phyloP scores from a whole-genome alignment of 305 asterid species.

The Fraxinus albicans region DNA sequence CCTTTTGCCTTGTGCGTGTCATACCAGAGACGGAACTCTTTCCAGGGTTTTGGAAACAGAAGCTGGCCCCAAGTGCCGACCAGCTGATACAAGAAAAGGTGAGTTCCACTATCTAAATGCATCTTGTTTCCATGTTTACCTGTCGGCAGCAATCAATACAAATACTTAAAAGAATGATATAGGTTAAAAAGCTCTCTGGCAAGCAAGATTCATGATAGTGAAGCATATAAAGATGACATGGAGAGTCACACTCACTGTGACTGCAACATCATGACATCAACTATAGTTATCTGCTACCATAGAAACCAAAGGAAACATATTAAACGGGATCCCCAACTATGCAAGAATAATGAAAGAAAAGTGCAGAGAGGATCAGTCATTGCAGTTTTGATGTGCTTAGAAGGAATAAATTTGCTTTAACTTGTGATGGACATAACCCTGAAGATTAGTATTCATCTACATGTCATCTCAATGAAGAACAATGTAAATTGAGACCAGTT shows the following conservation, averaged over 20 bases:
- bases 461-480: not conserved
- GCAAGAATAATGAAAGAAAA: not conserved
- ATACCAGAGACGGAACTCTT: constrained; percentile 87
- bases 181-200: not conserved
- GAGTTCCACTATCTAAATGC: constrained; percentile 52
- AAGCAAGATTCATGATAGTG: not conserved
- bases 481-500: not conserved
- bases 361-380: not conserved
- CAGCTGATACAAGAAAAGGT: constrained; percentile 75
- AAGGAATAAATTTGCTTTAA: not conserved
- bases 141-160: constrained; percentile 32
- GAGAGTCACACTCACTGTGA: not conserved
- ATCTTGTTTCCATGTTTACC: constrained; percentile 90
- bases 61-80: constrained; percentile 99
- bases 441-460: not conserved
- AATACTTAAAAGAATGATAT: not conserved
- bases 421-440: not conserved
- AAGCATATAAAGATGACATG: not conserved
- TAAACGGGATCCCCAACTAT: not conserved
- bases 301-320: not conserved
- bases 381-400: constrained; percentile 11
- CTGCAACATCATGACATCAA: not conserved
- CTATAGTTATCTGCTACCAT: not conserved
- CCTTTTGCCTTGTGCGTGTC: constrained; percentile 73
- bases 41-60: constrained; percentile 89